Percentiles rank a stretch among this genome's conserved stretches.
Evolutionary conservation across 495 filamentous ascomycete species (phyloP).

Genomic region (Podospora comata): DNA sequence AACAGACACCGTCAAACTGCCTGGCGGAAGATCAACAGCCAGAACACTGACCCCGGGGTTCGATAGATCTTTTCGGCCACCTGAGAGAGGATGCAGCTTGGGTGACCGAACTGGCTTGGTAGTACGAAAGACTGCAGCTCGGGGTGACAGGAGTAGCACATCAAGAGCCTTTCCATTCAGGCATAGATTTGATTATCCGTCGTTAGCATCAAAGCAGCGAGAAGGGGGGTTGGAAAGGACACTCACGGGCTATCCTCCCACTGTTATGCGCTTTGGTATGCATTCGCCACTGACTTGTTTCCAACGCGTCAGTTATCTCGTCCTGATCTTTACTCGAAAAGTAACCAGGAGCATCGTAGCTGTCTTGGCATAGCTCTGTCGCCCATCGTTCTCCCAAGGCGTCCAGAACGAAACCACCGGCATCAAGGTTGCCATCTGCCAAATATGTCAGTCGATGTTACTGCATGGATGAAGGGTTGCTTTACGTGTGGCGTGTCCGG

Average conservation of each 20-base stretch:
- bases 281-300: constrained; percentile 13
- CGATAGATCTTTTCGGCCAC: background rate
- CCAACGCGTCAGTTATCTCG: background rate
- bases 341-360: constrained; percentile 5
- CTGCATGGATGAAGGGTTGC: background rate
- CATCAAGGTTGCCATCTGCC: constrained; percentile 16
- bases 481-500: constrained; percentile 11
- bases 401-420: constrained; percentile 12
- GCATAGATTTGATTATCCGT: background rate
- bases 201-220: background rate
- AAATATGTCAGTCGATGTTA: background rate
- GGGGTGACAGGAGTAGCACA: background rate
- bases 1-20: background rate
- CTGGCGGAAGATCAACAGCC: background rate
- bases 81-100: too few relatives aligned
- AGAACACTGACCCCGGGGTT: background rate
- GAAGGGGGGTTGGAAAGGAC: background rate
- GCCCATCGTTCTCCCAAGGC: constrained; percentile 15
- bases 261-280: constrained; percentile 7
- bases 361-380: constrained; percentile 10
- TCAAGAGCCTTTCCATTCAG: background rate
- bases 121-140: background rate
- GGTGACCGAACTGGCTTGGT: background rate
- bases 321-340: constrained; percentile 13
- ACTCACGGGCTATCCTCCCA: constrained; percentile 10